A percentile compares a stretch with the other conserved stretches of the same genome.
phyloP scores from a whole-genome alignment of 176 grass and related monocot species.

The Raddia distichophylla region DNA sequence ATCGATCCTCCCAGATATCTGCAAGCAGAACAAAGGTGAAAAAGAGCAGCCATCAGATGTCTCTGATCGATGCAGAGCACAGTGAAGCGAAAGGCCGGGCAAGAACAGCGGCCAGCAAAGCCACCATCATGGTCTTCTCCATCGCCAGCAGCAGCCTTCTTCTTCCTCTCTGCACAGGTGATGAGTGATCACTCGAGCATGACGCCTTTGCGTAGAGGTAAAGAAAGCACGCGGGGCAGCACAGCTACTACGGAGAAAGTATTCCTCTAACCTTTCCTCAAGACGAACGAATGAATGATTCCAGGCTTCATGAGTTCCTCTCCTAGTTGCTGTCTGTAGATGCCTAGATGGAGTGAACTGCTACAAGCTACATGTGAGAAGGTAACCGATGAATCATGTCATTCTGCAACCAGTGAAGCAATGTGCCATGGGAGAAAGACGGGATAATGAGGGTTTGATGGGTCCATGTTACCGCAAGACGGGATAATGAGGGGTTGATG shows the following conservation, averaged over 20 bases:
- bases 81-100: constrained; percentile 9
- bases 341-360: not conserved
- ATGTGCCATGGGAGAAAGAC: not conserved
- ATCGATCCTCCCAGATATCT: constrained; percentile 24
- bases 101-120: constrained; percentile 25
- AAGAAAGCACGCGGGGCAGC: constrained; percentile 22
- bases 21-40: constrained; percentile 10
- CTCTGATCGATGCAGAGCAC: constrained; percentile 29
- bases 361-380: not conserved
- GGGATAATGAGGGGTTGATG: not conserved
- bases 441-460: not conserved
- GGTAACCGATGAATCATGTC: not conserved
- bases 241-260: constrained; percentile 10
- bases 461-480: not conserved
- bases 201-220: constrained; percentile 43
- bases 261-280: constrained; percentile 13
- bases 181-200: constrained; percentile 17
- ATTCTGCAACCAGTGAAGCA: not conserved
- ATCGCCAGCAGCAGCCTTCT: constrained; percentile 10
- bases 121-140: constrained; percentile 32
- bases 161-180: constrained; percentile 31
- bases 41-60: not conserved
- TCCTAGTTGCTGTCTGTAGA: constrained; percentile 6
- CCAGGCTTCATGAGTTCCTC: constrained; percentile 14
- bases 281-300: constrained; percentile 23